Percentiles rank a stretch among this genome's conserved stretches.
Conservation (phyloP, 2,329 filamentous ascomycete species). For the Hypomyces perniciosus region DNA sequence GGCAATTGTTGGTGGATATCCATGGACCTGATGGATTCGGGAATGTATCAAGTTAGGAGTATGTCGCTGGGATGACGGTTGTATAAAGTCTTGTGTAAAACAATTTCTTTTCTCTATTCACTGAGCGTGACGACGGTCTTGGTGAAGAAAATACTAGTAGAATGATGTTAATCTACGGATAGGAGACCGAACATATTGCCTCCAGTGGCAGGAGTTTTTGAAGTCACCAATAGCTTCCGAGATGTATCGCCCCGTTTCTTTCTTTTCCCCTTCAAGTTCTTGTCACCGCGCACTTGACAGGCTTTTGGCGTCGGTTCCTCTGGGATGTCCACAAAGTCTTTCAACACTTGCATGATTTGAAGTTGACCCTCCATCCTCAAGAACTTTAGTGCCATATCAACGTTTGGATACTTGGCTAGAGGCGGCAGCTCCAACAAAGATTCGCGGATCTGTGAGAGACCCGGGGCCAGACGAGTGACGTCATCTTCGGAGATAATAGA, state of each 20-base stretch:
- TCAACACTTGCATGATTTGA: slow-evolving; percentile 12
- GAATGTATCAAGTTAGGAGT: background rate
- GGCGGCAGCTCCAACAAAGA: slow-evolving; percentile 22
- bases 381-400: slow-evolving; percentile 15
- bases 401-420: slow-evolving; percentile 21
- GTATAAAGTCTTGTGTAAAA: background rate
- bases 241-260: background rate
- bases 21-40: slow-evolving; percentile 21
- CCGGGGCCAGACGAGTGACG: background rate
- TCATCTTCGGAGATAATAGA: slow-evolving; percentile 10
- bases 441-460: slow-evolving; percentile 13
- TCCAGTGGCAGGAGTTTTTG: background rate
- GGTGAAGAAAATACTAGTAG: background rate
- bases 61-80: background rate
- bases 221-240: background rate
- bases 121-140: background rate
- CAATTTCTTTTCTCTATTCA: background rate
- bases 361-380: slow-evolving; percentile 14
- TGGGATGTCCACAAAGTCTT: slow-evolving; percentile 16
- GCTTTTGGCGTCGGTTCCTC: background rate
- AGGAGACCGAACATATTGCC: slow-evolving; percentile 15
- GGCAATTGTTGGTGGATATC: slow-evolving; percentile 28
- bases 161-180: slow-evolving; percentile 5
- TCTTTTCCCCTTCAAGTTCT: slow-evolving; percentile 1
- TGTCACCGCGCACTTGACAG: background rate